Evolutionary conservation across 225 moss, liverwort and hornwort species (phyloP).

Genomic region (Marchantia paleacea): DNA sequence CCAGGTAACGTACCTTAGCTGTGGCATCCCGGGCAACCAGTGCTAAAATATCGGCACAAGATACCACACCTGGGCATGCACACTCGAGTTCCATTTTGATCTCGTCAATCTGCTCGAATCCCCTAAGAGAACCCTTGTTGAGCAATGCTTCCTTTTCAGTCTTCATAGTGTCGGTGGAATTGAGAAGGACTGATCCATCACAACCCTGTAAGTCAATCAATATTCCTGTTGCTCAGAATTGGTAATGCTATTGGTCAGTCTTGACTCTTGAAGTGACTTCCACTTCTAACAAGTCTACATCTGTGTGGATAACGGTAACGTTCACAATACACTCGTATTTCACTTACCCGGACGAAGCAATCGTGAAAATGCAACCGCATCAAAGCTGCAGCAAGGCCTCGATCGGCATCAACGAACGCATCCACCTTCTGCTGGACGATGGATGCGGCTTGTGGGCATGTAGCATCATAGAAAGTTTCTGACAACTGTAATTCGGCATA

Average conservation of each 20-base stretch:
- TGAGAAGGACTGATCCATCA: constrained; percentile 18
- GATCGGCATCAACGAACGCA: background rate
- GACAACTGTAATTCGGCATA: background rate
- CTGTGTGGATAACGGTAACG: too few species aligned
- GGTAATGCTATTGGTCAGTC: background rate
- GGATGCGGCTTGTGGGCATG: background rate
- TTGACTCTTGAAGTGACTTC: too few species aligned
- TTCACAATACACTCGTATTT: too few species aligned
- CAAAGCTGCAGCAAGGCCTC: background rate
- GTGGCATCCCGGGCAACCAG: constrained; percentile 9
- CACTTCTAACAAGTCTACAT: too few species aligned
- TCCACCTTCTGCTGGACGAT: background rate
- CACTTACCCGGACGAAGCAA: constrained; percentile 18
- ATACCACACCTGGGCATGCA: constrained; percentile 15
- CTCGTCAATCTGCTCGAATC: constrained; percentile 15
- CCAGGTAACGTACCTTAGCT: background rate
- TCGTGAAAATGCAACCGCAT: constrained; percentile 23
- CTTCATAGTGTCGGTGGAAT: background rate
- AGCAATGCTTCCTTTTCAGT: constrained; percentile 13
- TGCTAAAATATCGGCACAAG: constrained; percentile 16
- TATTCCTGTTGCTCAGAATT: background rate
- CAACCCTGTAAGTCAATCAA: constrained; percentile 4
- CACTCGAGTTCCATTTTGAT: constrained; percentile 1
- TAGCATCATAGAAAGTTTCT: background rate
- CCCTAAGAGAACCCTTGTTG: background rate